A percentile compares a stretch with the other conserved stretches of the same genome.
phyloP scores from a whole-genome alignment of 2,329 filamentous ascomycete species.

The Exserohilum rostratum region DNA sequence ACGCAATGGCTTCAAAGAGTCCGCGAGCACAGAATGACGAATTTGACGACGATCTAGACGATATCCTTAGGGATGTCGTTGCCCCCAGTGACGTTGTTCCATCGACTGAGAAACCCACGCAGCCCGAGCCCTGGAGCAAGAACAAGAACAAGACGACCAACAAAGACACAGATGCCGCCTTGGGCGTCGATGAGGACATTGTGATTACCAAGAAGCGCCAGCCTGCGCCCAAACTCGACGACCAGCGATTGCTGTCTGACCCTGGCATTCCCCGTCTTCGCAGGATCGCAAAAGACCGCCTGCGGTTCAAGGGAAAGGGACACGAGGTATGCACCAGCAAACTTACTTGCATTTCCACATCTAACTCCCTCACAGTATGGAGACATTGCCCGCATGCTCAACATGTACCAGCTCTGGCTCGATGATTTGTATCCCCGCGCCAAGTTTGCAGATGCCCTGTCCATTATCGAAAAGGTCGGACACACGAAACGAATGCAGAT shows the following conservation, averaged over 20 bases:
- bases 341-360: constrained; percentile 14
- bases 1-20: constrained; percentile 30
- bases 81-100: constrained; percentile 56
- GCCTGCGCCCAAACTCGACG: constrained; percentile 86
- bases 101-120: constrained; percentile 32
- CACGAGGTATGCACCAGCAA: constrained; percentile 71
- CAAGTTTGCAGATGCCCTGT: constrained; percentile 86
- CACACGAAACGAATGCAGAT: constrained; percentile 80
- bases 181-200: constrained; percentile 88
- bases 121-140: constrained; percentile 13
- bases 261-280: constrained; percentile 84
- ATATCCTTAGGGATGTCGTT: constrained; percentile 78
- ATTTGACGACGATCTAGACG: constrained; percentile 62
- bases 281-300: constrained; percentile 68
- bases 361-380: constrained; percentile 71
- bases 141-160: constrained; percentile 28
- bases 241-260: constrained; percentile 78
- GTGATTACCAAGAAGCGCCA: constrained; percentile 77
- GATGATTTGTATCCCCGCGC: constrained; percentile 95
- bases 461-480: constrained; percentile 91
- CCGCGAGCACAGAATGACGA: constrained; percentile 22
- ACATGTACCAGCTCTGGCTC: constrained; percentile 95
- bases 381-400: constrained; percentile 80
- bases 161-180: constrained; percentile 51
- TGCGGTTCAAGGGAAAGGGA: constrained; percentile 90